These are phyloP conservation scores for Phytophthora pini DNA, from an alignment of 352 stramenopile genomes.

Conservation along the genomic window DNA sequence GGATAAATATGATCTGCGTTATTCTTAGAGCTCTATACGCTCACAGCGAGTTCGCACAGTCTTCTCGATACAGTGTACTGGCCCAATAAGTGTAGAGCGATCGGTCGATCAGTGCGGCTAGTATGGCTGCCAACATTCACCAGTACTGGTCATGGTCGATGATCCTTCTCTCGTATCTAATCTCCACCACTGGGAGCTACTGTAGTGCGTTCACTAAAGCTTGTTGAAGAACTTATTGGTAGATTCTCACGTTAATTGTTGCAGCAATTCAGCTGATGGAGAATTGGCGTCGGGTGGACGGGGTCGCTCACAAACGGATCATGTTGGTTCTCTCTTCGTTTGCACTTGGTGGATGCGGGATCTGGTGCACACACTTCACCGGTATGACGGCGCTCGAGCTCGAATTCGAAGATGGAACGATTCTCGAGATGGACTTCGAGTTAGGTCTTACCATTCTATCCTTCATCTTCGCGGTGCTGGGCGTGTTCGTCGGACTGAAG, in stretches of 20 bases:
- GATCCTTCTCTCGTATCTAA: constrained; percentile 59
- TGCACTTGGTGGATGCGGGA: constrained; percentile 58
- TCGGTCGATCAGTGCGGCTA: background rate
- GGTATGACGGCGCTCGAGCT: constrained; percentile 62
- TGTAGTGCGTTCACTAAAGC: constrained; percentile 48
- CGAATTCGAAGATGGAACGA: constrained; percentile 35
- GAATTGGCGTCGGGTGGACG: constrained; percentile 53
- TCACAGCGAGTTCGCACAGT: too few relatives aligned
- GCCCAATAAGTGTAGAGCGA: too few relatives aligned
- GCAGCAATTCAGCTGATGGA: constrained; percentile 79
- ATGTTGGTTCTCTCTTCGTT: constrained; percentile 51
- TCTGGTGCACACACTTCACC: constrained; percentile 78
- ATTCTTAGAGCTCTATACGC: too few relatives aligned
- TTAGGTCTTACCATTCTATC: constrained; percentile 57
- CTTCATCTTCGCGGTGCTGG: constrained; percentile 55
- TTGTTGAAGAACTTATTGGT: too few relatives aligned
- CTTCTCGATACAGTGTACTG: too few relatives aligned
- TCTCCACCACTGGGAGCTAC: constrained; percentile 68
- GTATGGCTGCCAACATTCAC: constrained; percentile 26
- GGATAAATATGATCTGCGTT: too few relatives aligned
- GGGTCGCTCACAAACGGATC: constrained; percentile 34
- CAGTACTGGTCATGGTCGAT: constrained; percentile 57
- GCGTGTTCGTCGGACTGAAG: constrained; percentile 60
- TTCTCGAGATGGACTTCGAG: constrained; percentile 62
- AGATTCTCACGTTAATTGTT: background rate